Conservation (phyloP, 345 rosid species). For the Salix exigua region DNA sequence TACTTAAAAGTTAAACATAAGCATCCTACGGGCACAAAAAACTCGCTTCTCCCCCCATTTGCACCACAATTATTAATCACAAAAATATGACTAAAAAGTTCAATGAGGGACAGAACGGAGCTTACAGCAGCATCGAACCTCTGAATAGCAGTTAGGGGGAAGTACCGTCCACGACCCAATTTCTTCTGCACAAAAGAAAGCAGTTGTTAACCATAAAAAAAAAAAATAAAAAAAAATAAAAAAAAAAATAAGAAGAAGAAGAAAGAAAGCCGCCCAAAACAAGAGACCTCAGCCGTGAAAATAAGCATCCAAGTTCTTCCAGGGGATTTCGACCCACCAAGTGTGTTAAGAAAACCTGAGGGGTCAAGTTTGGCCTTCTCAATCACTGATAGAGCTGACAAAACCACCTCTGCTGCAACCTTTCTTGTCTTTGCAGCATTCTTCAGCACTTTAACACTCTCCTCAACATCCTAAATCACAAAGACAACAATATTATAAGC, state of each 20-base stretch:
- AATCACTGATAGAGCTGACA: conserved; percentile 68
- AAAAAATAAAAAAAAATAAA: no score
- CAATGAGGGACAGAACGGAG: not conserved
- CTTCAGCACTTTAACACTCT: conserved; percentile 63
- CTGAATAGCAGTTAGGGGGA: conserved; percentile 85
- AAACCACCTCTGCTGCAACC: conserved; percentile 55
- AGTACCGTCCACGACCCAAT: conserved; percentile 68
- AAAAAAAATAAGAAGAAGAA: no score
- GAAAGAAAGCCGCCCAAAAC: not conserved
- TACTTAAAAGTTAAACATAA: not conserved
- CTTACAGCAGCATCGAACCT: conserved; percentile 94
- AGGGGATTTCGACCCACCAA: conserved; percentile 77
- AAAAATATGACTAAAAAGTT: not conserved
- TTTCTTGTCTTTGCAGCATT: conserved; percentile 78
- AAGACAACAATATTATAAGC: not conserved
- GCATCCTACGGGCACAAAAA: not conserved
- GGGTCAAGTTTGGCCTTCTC: conserved; percentile 80
- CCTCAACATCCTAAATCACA: conserved; percentile 51
- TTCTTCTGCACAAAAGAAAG: conserved; percentile 47
- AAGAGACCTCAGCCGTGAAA: conserved; percentile 77
- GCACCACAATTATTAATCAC: not conserved
- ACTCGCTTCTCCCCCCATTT: not conserved
- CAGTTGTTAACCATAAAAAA: not conserved
- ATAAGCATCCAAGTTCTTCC: conserved; percentile 95
- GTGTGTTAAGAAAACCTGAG: conserved; percentile 57